Evolutionary conservation across 108 stramenopile genomes (phyloP).

Genomic region (Nitzschia sp.): DNA sequence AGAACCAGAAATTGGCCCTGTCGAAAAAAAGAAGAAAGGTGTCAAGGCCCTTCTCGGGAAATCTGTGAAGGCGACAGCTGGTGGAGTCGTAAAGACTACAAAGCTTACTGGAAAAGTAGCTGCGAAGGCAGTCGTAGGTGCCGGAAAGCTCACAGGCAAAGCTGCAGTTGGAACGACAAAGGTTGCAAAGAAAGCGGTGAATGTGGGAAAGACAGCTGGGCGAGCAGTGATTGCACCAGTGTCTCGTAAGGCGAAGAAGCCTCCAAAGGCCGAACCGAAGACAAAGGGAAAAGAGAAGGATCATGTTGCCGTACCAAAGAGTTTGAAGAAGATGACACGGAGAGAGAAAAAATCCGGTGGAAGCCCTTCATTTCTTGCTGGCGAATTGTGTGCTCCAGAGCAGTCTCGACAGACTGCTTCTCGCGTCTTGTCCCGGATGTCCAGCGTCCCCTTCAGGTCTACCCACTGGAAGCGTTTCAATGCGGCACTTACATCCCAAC

Average conservation of each 20-base stretch:
- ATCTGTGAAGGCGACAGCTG: conserved; percentile 21
- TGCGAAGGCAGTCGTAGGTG: conserved; percentile 32
- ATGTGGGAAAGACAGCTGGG: conserved; percentile 35
- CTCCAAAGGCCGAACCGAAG: conserved; percentile 44
- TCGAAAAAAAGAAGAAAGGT: conserved; percentile 12
- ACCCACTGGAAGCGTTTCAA: conserved; percentile 34
- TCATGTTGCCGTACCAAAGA: conserved; percentile 44
- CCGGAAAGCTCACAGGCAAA: conserved; percentile 30
- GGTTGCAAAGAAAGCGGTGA: conserved; percentile 25
- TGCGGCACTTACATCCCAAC: conserved; percentile 45
- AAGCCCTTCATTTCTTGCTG: conserved; percentile 44
- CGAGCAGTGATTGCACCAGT: conserved; percentile 36
- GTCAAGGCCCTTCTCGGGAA: conserved; percentile 18
- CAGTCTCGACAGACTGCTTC: conserved; percentile 70
- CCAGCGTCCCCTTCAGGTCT: conserved; percentile 40
- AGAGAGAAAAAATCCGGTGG: conserved; percentile 27
- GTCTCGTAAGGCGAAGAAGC: conserved; percentile 32
- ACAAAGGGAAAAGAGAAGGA: conserved; percentile 42
- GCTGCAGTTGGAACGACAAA: conserved; percentile 27
- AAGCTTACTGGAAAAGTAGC: conserved; percentile 51
- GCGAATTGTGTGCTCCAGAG: conserved; percentile 68
- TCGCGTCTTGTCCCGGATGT: conserved; percentile 60
- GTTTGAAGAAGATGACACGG: conserved; percentile 48
- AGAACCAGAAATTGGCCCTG: background rate
- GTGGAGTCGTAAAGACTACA: conserved; percentile 19